These are phyloP conservation scores for cucumber (Cucumis sativus) DNA, from an alignment of 306 rosid species.

Conservation along the genomic window Cucumber_9930_V3 NC_026655.2:11235001-11235500, in stretches of 20 bases:
- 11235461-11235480: conserved; percentile 85
- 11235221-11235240: conserved; percentile 7
- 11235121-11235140: conserved; percentile 76
- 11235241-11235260: conserved; percentile 15
- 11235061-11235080: conserved; percentile 35
- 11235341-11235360: conserved; percentile 35
- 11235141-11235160: conserved; percentile 75
- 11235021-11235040: background rate
- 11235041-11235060: conserved; percentile 27
- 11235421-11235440: conserved; percentile 46
- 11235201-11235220: conserved; percentile 71
- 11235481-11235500: conserved; percentile 89
- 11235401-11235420: conserved; percentile 62
- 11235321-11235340: conserved; percentile 28
- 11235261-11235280: conserved; percentile 23
- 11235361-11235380: conserved; percentile 55
- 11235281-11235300: conserved; percentile 51
- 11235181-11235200: conserved; percentile 76
- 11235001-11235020: background rate
- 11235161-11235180: conserved; percentile 55
- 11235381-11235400: conserved; percentile 65
- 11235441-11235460: conserved; percentile 40
- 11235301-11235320: conserved; percentile 79
- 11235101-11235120: conserved; percentile 94
- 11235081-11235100: conserved; percentile 78